phyloP scores from a whole-genome alignment of 345 rosid genomes.

The Aquilaria yunnanensis region DNA sequence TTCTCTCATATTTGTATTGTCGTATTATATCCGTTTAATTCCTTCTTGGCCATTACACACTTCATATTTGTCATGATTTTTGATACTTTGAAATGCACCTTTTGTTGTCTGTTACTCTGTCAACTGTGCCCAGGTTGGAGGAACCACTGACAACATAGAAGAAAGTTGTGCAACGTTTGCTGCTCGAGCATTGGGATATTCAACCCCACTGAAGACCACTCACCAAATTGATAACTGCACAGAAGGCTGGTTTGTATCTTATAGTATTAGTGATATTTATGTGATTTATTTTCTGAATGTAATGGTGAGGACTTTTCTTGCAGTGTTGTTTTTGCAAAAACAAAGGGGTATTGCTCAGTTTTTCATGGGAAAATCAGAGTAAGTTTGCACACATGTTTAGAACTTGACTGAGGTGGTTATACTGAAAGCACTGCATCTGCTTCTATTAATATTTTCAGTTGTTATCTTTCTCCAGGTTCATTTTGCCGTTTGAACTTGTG shows the following conservation, averaged over 20 bases:
- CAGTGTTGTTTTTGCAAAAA: constrained; percentile 82
- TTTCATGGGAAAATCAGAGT: constrained; percentile 78
- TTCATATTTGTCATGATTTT: background rate
- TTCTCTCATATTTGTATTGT: background rate
- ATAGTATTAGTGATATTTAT: background rate
- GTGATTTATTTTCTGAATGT: constrained; percentile 8
- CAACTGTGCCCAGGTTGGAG: constrained; percentile 65
- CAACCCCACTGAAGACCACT: constrained; percentile 62
- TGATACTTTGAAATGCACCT: background rate
- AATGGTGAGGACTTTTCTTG: constrained; percentile 19
- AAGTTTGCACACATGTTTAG: constrained; percentile 16
- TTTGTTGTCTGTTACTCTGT: background rate
- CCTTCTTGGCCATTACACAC: constrained; percentile 1
- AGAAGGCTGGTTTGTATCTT: constrained; percentile 73
- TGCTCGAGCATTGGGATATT: constrained; percentile 63
- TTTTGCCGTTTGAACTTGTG: background rate
- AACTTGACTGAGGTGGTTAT: background rate
- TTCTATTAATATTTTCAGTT: background rate
- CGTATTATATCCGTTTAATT: background rate
- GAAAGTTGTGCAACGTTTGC: constrained; percentile 93
- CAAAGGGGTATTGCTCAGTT: constrained; percentile 75
- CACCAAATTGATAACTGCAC: constrained; percentile 98
- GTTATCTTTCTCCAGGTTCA: background rate
- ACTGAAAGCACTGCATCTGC: background rate
- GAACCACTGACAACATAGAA: constrained; percentile 86